Evolutionary conservation across 2,329 filamentous ascomycete genomes (phyloP).

Genomic region (Trichoderma guizhouense): DNA sequence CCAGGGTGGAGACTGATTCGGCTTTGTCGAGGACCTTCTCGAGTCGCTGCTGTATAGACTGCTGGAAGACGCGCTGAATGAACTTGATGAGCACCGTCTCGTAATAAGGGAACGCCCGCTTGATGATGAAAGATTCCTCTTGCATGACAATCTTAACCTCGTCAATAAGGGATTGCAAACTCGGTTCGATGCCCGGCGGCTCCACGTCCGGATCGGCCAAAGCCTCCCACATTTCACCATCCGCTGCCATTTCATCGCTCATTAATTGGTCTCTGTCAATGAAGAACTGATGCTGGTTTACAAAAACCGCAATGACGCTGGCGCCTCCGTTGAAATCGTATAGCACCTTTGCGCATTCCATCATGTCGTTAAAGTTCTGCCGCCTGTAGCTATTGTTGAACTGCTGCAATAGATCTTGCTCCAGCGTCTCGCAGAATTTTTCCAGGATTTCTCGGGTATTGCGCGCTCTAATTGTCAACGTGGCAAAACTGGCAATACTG

Average conservation of each 20-base stretch:
- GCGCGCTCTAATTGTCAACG: conserved; percentile 48
- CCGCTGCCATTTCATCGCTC: conserved; percentile 75
- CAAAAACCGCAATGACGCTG: conserved; percentile 92
- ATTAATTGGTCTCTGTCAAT: conserved; percentile 93
- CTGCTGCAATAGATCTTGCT: conserved; percentile 91
- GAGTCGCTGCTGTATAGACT: conserved; percentile 92
- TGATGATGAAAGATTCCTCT: conserved; percentile 95
- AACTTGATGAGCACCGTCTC: conserved; percentile 93
- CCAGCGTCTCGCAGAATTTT: conserved; percentile 92
- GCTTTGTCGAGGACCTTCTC: conserved; percentile 97
- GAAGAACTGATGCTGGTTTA: conserved; percentile 99
- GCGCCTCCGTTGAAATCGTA: conserved; percentile 94
- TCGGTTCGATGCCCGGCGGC: conserved; percentile 85
- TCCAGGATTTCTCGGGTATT: conserved; percentile 88
- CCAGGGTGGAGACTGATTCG: conserved; percentile 82
- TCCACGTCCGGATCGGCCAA: conserved; percentile 93
- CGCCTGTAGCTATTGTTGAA: conserved; percentile 96
- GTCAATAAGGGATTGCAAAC: conserved; percentile 85
- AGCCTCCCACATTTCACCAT: conserved; percentile 80
- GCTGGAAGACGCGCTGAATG: conserved; percentile 92
- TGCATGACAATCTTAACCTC: conserved; percentile 95
- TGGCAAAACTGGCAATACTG: conserved; percentile 49
- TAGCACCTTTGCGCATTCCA: conserved; percentile 89
- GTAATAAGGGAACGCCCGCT: conserved; percentile 91
- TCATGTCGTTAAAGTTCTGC: conserved; percentile 97